Base-by-base conservation (phyloP, 768 basidiomycete genomes). In the Calocybe indica region DNA sequence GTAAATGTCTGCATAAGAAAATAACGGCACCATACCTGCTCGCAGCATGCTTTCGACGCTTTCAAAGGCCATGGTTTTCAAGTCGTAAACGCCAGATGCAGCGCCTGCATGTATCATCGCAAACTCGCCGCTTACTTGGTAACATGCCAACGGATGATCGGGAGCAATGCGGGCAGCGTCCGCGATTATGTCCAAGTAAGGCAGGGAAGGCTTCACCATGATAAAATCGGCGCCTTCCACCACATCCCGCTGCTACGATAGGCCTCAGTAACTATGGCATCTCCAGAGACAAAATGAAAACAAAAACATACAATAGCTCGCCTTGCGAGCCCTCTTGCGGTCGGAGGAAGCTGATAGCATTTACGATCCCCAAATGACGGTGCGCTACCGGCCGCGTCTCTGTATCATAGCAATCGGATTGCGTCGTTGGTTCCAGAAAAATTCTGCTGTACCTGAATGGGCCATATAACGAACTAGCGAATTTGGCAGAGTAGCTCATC, bases 401-500 rank as follows among this genome's bases (percentile, higher is more conserved):
- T 95, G 57, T 22, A 52, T 11, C 12, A 37, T 12, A 7, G 41
- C 11, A 29, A 22, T 33, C 22, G 7, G n/a, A 28, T 29, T 37
- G 45, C 32, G 36, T 9, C n/a, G 10, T 47, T 48, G 14, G 7
- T 40, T 11, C 15, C 13, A 12, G 15, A 5, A 33, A n/a, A 15
- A 10, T 5, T 55, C 22, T n/a, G 40, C 31, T 76, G 50, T 52
- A 90, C 90, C 92, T 75, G 79, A 99, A 99, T 1, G 96, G 96
- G 1, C 96, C 96, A 62, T 99, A 99, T 50, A 98, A 64, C 5
- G 82, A 79, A 56, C 92, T 95, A 5, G 96, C 94, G 57, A 99
- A 99, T 66, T 99, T 99, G 51, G 96, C 96, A 7, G 91, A 89
- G 62, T 99, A 99, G 39, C 86, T 83, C 96, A 99, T 98, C 44